These are phyloP conservation scores for Populus davidiana DNA, from an alignment of 345 rosid species.

Conservation along the genomic window DNA sequence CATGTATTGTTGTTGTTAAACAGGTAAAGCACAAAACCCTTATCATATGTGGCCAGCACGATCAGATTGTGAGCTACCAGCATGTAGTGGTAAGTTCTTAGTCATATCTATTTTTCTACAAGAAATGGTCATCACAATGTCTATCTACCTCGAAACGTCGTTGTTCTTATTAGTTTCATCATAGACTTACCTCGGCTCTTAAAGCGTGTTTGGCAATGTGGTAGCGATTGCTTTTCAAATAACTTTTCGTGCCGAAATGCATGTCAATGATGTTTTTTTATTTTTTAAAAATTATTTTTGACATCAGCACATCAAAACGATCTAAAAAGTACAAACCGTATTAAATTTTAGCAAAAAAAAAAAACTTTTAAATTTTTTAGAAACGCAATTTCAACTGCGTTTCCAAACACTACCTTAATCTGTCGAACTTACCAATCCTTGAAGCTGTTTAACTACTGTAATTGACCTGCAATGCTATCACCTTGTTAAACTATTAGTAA, in stretches of 20 bases:
- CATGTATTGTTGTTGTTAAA: background rate
- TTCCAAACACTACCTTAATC: no score
- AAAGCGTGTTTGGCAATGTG: no score
- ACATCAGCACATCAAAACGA: no score
- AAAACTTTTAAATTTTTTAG: no score
- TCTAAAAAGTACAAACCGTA: no score
- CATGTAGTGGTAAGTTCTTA: conserved; percentile 61
- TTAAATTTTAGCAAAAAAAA: no score
- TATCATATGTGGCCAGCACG: conserved; percentile 90
- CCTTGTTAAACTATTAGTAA: background rate
- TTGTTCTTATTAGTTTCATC: background rate
- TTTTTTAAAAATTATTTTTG: no score
- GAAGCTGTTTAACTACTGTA: background rate
- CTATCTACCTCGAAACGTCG: background rate
- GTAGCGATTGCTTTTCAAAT: no score
- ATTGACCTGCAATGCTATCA: background rate
- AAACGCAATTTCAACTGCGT: no score
- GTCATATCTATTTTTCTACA: background rate
- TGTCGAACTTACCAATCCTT: background rate
- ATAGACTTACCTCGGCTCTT: background rate
- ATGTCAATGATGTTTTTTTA: no score
- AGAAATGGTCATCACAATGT: background rate
- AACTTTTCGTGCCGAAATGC: no score
- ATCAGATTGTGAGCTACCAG: conserved; percentile 69
- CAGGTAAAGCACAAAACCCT: conserved; percentile 78